Evolutionary conservation across 2,329 filamentous ascomycete genomes (phyloP).

Genomic region (Lecanoromycetidae sp.): DNA sequence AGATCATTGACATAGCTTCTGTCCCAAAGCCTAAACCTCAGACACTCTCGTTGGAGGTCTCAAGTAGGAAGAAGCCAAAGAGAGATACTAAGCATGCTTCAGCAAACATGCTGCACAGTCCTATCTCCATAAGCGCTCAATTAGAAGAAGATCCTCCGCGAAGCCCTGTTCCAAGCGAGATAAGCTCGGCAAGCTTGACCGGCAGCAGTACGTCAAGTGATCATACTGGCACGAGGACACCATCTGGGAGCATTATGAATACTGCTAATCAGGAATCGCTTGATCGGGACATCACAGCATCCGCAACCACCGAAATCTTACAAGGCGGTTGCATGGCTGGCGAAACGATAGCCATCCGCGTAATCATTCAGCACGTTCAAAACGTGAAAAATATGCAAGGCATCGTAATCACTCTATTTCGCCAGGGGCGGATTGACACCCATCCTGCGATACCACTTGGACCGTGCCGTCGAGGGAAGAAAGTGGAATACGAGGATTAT

Average conservation of each 20-base stretch:
- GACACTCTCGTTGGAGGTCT: constrained; percentile 81
- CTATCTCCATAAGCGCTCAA: constrained; percentile 13
- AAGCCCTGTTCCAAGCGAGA: constrained; percentile 49
- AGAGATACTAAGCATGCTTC: constrained; percentile 13
- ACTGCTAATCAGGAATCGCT: background rate
- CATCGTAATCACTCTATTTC: constrained; percentile 83
- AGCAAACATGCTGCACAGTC: constrained; percentile 19
- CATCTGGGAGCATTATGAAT: background rate
- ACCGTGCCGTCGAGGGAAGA: constrained; percentile 52
- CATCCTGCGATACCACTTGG: constrained; percentile 49
- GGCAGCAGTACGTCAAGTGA: constrained; percentile 42
- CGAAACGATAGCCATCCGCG: constrained; percentile 66
- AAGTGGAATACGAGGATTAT: constrained; percentile 65
- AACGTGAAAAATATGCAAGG: constrained; percentile 82
- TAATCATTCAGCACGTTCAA: constrained; percentile 79
- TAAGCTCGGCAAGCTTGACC: constrained; percentile 57
- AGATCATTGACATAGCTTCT: constrained; percentile 72
- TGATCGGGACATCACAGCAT: constrained; percentile 58
- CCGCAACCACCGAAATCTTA: constrained; percentile 68
- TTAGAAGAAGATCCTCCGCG: constrained; percentile 30
- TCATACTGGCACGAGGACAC: constrained; percentile 11
- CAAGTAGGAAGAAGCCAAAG: constrained; percentile 43
- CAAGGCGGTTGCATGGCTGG: constrained; percentile 77
- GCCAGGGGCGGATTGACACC: constrained; percentile 82
- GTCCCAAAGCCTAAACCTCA: constrained; percentile 63